Percentiles rank a stretch among this genome's conserved stretches.
Evolutionary conservation across 225 moss, liverwort and hornwort genomes (phyloP).

Genomic region (Marchantia polymorpha): DNA sequence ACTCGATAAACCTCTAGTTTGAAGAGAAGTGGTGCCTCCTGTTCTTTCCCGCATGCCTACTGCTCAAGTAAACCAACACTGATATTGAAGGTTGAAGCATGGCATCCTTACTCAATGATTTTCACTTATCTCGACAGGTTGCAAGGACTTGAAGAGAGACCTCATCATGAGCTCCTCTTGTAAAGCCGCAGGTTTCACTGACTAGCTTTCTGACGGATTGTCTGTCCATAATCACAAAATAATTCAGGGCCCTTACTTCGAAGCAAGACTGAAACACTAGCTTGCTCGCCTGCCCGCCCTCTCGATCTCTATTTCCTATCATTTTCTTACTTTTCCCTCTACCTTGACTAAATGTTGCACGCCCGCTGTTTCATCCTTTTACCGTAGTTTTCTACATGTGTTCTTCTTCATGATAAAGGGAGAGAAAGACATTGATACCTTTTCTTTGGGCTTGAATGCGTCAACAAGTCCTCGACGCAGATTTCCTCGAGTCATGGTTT

Average conservation of each 20-base stretch:
- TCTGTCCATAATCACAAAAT: constrained; percentile 13
- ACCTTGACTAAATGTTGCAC: too few relatives aligned
- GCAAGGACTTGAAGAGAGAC: neutral
- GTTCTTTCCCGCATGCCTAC: neutral
- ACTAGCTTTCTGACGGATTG: neutral
- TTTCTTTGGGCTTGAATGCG: neutral
- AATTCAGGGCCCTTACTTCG: constrained; percentile 14
- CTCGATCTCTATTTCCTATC: neutral
- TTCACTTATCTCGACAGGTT: constrained; percentile 8
- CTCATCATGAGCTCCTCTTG: constrained; percentile 5
- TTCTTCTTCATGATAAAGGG: neutral
- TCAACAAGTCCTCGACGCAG: neutral
- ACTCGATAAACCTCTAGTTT: neutral
- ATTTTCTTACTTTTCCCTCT: neutral
- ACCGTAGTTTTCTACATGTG: neutral
- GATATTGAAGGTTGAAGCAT: neutral
- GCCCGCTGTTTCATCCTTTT: too few relatives aligned
- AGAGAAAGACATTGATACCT: neutral
- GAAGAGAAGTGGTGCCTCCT: neutral
- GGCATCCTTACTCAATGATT: constrained; percentile 15
- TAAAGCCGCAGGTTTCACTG: constrained; percentile 17
- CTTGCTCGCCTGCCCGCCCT: neutral
- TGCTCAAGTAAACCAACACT: neutral
- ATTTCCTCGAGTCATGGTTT: neutral
- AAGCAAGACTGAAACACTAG: neutral